Evolutionary conservation across 1,284 basidiomycete genomes (phyloP), one percentile per base, ranked within the genome.

Genomic region (Vanrija pseudolonga): DNA sequence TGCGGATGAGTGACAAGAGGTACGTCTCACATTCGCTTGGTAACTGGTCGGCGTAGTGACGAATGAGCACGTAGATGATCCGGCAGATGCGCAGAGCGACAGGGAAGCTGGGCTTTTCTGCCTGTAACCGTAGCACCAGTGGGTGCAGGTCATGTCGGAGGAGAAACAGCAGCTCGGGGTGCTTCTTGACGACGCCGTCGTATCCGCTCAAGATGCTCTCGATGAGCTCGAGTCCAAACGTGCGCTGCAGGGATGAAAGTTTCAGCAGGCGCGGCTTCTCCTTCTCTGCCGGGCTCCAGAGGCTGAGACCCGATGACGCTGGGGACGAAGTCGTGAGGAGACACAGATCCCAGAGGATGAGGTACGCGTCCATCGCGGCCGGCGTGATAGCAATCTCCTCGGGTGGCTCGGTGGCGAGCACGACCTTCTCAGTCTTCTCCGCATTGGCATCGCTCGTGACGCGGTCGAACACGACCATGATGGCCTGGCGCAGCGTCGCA

Each of bases 391-490:
- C 59, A 12, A 65, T 14, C 37, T 64, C 61, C 0, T 51, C 82
- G 81, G 5, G 79, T 80, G 14, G 80, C 78, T 36, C 87, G 84
- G 62, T 89, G 80, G 8, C 88, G n/a, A 40, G 45, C 11, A 17
- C 8, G 15, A 58, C 56, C 24, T 47, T 19, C 85, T 18, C 37
- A 26, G 28, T 32, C 82, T 68, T 2, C 26, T 41, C 43, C 15
- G 43, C 47, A 17, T 53, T 55, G 12, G 39, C 22, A 19, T 52
- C 26, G 9, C 56, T 44, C 4, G 61, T 65, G 68, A 98, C 88
- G 68, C 96, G 94, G 77, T 98, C 95, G 47, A 98, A 90, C 14
- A 98, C 87, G 62, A 96, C 90, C 93, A 98, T 98, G 51, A 98
- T 90, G 1, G 96, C 82, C 73, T 98, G 95, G 2, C 95, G 87